Evolutionary conservation across 1,284 basidiomycete species (phyloP), one percentile per base, ranked within the genome.

Genomic region (Quambalaria eucalypti): DNA sequence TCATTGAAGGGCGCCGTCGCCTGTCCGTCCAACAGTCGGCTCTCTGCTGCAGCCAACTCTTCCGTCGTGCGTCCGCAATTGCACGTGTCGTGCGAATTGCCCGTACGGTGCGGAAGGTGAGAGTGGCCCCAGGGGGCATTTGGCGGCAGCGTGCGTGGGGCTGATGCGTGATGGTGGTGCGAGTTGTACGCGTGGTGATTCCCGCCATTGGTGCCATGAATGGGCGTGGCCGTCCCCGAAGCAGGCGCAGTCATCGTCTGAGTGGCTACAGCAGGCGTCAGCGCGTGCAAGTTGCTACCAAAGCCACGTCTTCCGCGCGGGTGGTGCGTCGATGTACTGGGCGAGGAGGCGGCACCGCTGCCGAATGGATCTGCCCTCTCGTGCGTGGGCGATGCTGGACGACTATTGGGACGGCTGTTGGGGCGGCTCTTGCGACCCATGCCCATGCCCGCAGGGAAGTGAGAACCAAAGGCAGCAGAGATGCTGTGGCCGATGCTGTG

Each of bases 31-130:
- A 73, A 50, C 44, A 74, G 39, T 1, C 71, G 54, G 46, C 66
- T 60, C 48, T 74, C 71, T 28, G 71, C 69, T 48, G 68, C 67
- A 19, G 65, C 57, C 9, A 74, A 54, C 56, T 67, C 63, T 28
- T 66, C 66, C 12, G 64, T 71, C 14, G 65, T 61, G 48, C 65
- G 61, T 5, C 71, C 71, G 49, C 71, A 74, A 38, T 71, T 71
- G 59, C 71, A 74, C 4, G 65, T 65, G 29, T 64, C 61, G 50
- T 71, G 69, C 38, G 61, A 62, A 16, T 66, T 64, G 40, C 68
- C 65, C 7, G 63, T 69, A 26, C 71, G 62, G 31, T 60, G 66
- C 5, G 70, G 71, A 10, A 72, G 51, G 48, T 71, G 60, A 49
- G 61, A 60, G 7, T 65, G 58, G 3, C 65, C 71, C 71, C 71